A percentile compares a stretch with the other conserved stretches of the same genome.
Conservation (phyloP, 352 stramenopile species). For the Phytophthora chlamydospora region DNA sequence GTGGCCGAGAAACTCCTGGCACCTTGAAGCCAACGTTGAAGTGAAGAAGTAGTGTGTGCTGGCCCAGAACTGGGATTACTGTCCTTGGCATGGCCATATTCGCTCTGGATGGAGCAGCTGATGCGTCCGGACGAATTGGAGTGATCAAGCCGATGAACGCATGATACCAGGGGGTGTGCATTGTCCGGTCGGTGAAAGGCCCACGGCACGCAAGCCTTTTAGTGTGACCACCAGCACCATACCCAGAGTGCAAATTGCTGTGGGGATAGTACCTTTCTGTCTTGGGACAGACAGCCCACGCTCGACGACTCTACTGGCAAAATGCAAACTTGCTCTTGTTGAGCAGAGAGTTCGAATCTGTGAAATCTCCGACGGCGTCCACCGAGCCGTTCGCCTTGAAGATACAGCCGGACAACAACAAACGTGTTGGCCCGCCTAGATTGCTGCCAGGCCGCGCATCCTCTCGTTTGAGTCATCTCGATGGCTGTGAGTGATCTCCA, state of each 20-base stretch:
- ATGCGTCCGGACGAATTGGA: constrained; percentile 15
- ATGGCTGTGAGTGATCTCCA: constrained; percentile 5
- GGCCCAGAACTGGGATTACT: not conserved
- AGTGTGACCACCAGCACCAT: not conserved
- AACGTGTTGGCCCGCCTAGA: not conserved
- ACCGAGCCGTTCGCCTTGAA: not conserved
- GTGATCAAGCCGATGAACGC: not conserved
- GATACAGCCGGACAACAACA: constrained; percentile 6
- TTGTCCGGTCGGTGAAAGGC: constrained; percentile 10
- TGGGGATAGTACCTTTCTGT: not conserved
- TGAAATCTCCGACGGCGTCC: not conserved
- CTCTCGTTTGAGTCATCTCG: constrained; percentile 11
- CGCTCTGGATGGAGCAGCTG: constrained; percentile 1
- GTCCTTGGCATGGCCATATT: no score
- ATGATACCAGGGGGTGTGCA: not conserved
- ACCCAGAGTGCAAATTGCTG: not conserved
- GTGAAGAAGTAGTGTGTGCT: not conserved
- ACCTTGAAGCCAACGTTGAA: constrained; percentile 4
- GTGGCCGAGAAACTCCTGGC: not conserved
- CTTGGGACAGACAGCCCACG: not conserved
- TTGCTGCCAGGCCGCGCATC: not conserved
- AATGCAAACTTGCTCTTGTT: not conserved
- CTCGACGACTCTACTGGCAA: no score
- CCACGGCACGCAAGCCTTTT: not conserved
- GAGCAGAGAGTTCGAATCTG: not conserved